A percentile compares a stretch with the other conserved stretches of the same genome.
These are phyloP conservation scores for Xylaria hypoxylon DNA, from an alignment of 2,329 filamentous ascomycete genomes.

Conservation along the genomic window DNA sequence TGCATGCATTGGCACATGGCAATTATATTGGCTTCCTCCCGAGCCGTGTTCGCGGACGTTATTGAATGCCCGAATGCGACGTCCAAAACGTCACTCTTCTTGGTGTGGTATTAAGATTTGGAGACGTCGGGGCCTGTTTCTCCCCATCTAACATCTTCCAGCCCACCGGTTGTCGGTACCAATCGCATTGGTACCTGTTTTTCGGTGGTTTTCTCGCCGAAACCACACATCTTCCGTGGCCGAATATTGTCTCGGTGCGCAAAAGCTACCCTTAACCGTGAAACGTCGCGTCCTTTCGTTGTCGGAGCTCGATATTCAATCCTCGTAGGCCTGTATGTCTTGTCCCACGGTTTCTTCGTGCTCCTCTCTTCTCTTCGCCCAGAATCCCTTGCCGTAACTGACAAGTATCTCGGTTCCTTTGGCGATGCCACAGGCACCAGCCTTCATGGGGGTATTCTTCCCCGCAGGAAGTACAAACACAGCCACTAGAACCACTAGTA, in stretches of 20 bases:
- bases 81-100: slow-evolving; percentile 24
- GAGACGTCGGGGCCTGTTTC: slow-evolving; percentile 17
- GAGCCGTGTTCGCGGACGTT: slow-evolving; percentile 35
- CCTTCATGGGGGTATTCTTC: slow-evolving; percentile 53
- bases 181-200: slow-evolving; percentile 2
- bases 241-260: slow-evolving; percentile 1
- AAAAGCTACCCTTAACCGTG: neutral
- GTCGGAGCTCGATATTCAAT: neutral
- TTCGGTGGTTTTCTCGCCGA: slow-evolving; percentile 25
- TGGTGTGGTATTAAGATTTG: neutral
- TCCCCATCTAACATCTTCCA: slow-evolving; percentile 16
- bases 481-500: slow-evolving; percentile 31
- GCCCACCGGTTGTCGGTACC: slow-evolving; percentile 1
- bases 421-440: slow-evolving; percentile 55
- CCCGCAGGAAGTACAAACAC: slow-evolving; percentile 63
- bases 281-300: neutral
- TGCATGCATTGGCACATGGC: slow-evolving; percentile 39
- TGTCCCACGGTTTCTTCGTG: slow-evolving; percentile 25
- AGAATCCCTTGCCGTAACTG: slow-evolving; percentile 76
- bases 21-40: slow-evolving; percentile 36
- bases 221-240: neutral
- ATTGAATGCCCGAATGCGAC: slow-evolving; percentile 36
- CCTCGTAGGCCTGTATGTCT: slow-evolving; percentile 10
- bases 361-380: slow-evolving; percentile 62
- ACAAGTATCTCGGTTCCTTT: slow-evolving; percentile 74